Conservation (phyloP, 495 filamentous ascomycete genomes). For the Neurospora terricola region DNA sequence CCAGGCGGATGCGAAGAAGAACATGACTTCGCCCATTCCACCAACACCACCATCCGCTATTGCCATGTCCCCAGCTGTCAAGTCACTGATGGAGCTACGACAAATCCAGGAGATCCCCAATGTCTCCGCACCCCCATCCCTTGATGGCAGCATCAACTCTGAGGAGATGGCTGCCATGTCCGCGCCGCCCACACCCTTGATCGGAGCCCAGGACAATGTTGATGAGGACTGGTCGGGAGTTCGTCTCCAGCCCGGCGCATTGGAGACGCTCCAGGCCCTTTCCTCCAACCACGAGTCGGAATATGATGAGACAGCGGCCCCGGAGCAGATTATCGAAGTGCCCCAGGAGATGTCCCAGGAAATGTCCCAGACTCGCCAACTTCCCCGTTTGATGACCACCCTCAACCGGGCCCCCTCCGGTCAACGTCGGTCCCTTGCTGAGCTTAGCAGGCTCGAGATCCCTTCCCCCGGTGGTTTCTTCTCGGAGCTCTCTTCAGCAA, state of each 20-base stretch:
- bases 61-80: constrained; percentile 62
- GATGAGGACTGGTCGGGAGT: constrained; percentile 49
- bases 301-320: constrained; percentile 29
- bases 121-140: constrained; percentile 70
- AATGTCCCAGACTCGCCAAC: constrained; percentile 20
- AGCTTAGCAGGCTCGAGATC: constrained; percentile 64
- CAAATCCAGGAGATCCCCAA: constrained; percentile 51
- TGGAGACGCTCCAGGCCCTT: constrained; percentile 70
- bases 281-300: constrained; percentile 42
- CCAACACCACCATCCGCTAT: constrained; percentile 69
- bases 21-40: constrained; percentile 60
- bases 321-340: constrained; percentile 43
- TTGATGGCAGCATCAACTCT: constrained; percentile 79
- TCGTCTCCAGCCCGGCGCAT: constrained; percentile 66
- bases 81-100: constrained; percentile 51
- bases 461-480: constrained; percentile 90
- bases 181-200: constrained; percentile 69
- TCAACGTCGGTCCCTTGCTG: constrained; percentile 34
- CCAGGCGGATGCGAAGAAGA: constrained; percentile 35
- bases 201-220: constrained; percentile 45
- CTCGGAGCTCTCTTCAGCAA: constrained; percentile 60
- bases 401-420: constrained; percentile 20
- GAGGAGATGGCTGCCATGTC: constrained; percentile 73
- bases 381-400: constrained; percentile 29
- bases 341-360: constrained; percentile 31